Conservation (phyloP, 257 asterid genomes). For the Salvia miltiorrhiza region DNA sequence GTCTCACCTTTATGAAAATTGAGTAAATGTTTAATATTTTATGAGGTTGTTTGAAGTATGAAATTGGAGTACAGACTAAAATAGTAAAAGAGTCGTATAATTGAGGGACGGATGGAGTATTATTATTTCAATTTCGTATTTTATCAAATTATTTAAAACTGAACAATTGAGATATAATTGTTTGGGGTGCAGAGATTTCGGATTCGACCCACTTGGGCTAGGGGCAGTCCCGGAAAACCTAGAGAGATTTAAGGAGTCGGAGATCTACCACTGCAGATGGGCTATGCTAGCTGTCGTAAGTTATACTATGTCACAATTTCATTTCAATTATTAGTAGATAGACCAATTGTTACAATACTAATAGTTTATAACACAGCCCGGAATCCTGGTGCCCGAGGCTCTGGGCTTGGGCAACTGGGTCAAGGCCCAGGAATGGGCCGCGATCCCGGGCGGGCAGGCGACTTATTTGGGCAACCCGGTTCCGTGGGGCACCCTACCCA, state of each 20-base stretch:
- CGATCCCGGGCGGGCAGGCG: slow-evolving; percentile 91
- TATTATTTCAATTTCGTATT: not conserved
- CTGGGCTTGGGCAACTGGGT: slow-evolving; percentile 96
- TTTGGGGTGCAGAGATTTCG: slow-evolving; percentile 60
- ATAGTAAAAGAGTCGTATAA: too few relatives aligned
- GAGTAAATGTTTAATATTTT: too few relatives aligned
- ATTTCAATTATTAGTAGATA: not conserved
- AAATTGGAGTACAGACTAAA: too few relatives aligned
- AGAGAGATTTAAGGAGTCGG: slow-evolving; percentile 93
- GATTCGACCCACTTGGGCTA: slow-evolving; percentile 94
- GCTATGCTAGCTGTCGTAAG: slow-evolving; percentile 96
- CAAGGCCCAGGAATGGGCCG: slow-evolving; percentile 98
- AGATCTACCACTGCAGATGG: slow-evolving; percentile 95
- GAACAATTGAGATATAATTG: not conserved
- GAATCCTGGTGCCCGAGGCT: slow-evolving; percentile 77
- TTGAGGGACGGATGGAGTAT: too few relatives aligned
- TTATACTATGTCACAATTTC: not conserved
- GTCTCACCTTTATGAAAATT: too few relatives aligned
- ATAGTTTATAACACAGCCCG: slow-evolving; percentile 57
- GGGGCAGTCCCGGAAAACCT: slow-evolving; percentile 84
- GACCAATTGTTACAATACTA: too few relatives aligned
- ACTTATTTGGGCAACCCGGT: slow-evolving; percentile 92
- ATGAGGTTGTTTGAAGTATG: too few relatives aligned
- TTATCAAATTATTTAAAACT: not conserved
- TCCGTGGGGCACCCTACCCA: slow-evolving; percentile 97